Percentiles rank a stretch among this genome's conserved stretches.
Conservation (phyloP, 257 asterid species). For the Nemophila menziesii region DNA sequence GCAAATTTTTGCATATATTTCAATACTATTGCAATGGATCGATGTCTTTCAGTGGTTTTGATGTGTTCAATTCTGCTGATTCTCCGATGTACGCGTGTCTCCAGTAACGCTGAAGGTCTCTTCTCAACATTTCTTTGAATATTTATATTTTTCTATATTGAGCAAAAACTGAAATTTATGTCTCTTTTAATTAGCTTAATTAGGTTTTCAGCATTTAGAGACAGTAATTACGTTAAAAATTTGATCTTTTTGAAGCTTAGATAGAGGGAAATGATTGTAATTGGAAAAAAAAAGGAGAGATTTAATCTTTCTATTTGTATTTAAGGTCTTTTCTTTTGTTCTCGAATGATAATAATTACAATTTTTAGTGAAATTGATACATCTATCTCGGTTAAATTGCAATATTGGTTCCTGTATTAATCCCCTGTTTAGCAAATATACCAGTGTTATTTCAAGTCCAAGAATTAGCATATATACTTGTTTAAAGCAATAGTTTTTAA, state of each 20-base stretch:
- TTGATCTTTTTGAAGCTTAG: not conserved
- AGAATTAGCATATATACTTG: too few species aligned
- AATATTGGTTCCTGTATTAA: too few species aligned
- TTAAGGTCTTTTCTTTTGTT: not conserved
- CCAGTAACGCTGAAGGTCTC: conserved; percentile 75
- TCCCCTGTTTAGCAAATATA: too few species aligned
- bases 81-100: conserved; percentile 31
- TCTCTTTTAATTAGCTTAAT: not conserved
- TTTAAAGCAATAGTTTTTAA: too few species aligned
- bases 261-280: not conserved
- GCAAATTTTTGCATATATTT: conserved; percentile 1
- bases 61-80: conserved; percentile 33
- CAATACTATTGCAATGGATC: conserved; percentile 43
- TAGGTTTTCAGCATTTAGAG: not conserved
- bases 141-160: not conserved
- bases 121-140: not conserved
- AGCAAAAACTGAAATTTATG: not conserved
- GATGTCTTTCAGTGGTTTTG: conserved; percentile 18
- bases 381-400: too few species aligned
- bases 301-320: not conserved
- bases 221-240: not conserved
- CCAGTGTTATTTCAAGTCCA: too few species aligned
- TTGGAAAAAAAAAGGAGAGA: not conserved
- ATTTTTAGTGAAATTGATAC: too few species aligned
- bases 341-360: not conserved